Percentiles rank a stretch among this genome's conserved stretches.
Evolutionary conservation across 441 rosid genomes (phyloP).

Genomic region (Pelargonium myrrhifolium): DNA sequence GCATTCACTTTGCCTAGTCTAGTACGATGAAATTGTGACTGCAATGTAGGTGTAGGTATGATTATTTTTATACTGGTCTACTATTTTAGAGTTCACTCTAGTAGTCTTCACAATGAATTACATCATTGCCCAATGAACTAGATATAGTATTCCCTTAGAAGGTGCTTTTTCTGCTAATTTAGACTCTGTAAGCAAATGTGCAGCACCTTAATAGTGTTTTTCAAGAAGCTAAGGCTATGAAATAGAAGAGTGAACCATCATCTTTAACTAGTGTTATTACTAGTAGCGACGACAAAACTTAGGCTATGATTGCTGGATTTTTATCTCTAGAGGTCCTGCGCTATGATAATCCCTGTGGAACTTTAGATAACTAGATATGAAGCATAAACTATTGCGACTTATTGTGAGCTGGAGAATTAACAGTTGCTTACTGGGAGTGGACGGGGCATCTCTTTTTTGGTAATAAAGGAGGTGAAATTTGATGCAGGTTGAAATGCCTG

Average conservation of each 20-base stretch:
- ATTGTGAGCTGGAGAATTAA: neutral
- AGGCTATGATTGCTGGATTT: neutral
- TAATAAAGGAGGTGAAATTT: constrained; percentile 13
- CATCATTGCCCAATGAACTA: neutral
- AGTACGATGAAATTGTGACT: neutral
- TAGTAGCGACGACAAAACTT: neutral
- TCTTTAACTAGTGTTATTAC: neutral
- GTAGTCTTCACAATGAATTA: neutral
- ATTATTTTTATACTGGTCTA: neutral
- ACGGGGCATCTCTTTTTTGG: constrained; percentile 1
- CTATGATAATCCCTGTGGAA: neutral
- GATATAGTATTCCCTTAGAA: neutral
- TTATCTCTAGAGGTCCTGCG: neutral
- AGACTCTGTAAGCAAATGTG: no score
- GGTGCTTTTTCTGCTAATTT: neutral
- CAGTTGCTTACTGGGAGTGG: neutral
- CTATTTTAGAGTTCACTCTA: neutral
- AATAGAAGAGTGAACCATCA: neutral
- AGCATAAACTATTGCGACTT: neutral
- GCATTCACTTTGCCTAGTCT: neutral
- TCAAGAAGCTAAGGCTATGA: neutral
- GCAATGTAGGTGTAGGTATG: neutral
- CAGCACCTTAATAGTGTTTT: no score
- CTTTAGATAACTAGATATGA: neutral
- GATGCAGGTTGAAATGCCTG: constrained; percentile 19